Evolutionary conservation across 2,329 filamentous ascomycete species (phyloP).

Genomic region (Dactylellina parvicollis): DNA sequence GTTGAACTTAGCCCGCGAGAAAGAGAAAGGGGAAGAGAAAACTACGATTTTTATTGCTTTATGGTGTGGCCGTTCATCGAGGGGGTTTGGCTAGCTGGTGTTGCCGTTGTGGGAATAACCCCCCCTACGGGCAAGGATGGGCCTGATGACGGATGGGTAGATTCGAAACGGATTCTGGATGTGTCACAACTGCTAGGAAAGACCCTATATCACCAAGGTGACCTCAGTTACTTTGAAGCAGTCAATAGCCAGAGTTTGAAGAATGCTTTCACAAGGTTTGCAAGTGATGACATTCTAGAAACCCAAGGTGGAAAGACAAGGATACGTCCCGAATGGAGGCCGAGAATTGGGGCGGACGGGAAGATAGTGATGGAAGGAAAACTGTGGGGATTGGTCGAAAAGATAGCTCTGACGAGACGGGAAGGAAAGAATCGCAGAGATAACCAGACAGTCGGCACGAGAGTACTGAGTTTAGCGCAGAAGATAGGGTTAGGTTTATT

Average conservation of each 20-base stretch:
- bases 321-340: conserved; percentile 78
- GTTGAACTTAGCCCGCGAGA: conserved; percentile 81
- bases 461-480: conserved; percentile 82
- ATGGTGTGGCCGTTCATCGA: conserved; percentile 98
- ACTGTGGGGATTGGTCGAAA: conserved; percentile 91
- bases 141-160: conserved; percentile 76
- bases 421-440: conserved; percentile 98
- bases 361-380: conserved; percentile 75
- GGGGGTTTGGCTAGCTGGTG: conserved; percentile 87
- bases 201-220: conserved; percentile 95
- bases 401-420: conserved; percentile 80
- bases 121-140: conserved; percentile 69
- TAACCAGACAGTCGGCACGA: conserved; percentile 83
- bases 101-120: conserved; percentile 85
- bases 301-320: conserved; percentile 70
- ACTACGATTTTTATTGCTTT: conserved; percentile 99
- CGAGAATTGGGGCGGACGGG: conserved; percentile 72
- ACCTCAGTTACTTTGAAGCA: conserved; percentile 95
- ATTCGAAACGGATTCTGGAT: conserved; percentile 79
- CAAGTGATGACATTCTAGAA: conserved; percentile 88
- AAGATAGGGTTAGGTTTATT: conserved; percentile 76
- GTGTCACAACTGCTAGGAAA: conserved; percentile 90
- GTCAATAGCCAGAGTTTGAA: conserved; percentile 98
- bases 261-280: conserved; percentile 87
- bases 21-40: conserved; percentile 82